Base-by-base conservation (phyloP, 1,284 basidiomycete species). In the Pseudozyma tsukubaensis region DNA sequence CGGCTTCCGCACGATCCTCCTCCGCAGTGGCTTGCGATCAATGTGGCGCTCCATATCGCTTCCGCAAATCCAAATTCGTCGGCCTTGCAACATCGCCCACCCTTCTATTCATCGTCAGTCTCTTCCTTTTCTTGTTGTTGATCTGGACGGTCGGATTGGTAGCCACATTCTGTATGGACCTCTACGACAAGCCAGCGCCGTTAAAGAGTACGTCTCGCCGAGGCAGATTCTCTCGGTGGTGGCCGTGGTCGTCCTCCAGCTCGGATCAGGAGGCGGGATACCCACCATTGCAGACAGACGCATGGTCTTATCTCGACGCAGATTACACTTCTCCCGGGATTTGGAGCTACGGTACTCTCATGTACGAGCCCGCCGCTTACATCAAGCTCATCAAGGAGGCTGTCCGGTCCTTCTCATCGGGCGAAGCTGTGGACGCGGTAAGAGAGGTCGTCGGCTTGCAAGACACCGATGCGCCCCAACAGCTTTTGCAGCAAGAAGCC, bases 21-120 rank as follows among this genome's bases (percentile, higher is more conserved):
- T 81, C 79, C 9, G 69, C 61, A 2, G 56, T 77, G 6, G 59
- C 61, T 4, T 83, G 81, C 56, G 81, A 83, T 44, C 81, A 81
- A 50, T 83, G 81, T 57, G 78, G 80, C 2, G 63, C 78, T 19
- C 69, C 78, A 1, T 83, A 81, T 39, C 69, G 66, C 12, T 77
- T 80, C 40, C 69, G 69, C 47, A 62, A 67, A 19, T 76, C 79
- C 42, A 72, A 49, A 21, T 69, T 66, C 37, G 71, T 80, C 47
- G 78, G 78, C 7, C 35, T 83, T 18, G 71, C 79, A 11, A 70
- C 69, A 8, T 77, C 72, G 10, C 67, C 63, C 4, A 48, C 53
- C 14, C 61, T 77, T 12, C 62, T 79, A 14, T 65, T 76, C 40
- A n/a, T 73, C 21, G 57, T 78, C 51, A 74, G 63, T 36, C 49